These are phyloP conservation scores for Pseudomonodictys pantanalensis DNA, from an alignment of 495 filamentous ascomycete genomes.

Conservation along the genomic window DNA sequence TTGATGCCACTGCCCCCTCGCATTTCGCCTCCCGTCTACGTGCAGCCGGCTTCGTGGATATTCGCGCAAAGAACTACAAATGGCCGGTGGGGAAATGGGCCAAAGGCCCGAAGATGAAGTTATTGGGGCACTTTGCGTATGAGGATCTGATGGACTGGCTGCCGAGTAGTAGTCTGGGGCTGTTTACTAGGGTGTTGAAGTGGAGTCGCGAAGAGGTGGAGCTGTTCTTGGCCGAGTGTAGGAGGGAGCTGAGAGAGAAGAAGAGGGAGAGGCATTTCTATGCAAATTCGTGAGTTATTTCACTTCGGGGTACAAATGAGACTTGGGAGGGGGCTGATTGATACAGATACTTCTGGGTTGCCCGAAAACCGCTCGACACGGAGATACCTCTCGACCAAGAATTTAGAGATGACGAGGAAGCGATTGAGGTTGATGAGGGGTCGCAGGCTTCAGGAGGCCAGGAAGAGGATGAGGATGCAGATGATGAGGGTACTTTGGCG, in stretches of 20 bases:
- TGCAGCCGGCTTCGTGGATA: conserved; percentile 15
- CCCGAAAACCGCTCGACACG: neutral
- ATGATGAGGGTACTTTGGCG: neutral
- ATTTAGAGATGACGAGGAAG: neutral
- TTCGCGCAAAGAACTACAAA: conserved; percentile 22
- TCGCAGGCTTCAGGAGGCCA: neutral
- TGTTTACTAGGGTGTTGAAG: conserved; percentile 38
- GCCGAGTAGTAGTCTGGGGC: conserved; percentile 14
- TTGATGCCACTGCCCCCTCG: conserved; percentile 1
- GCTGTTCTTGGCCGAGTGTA: conserved; percentile 34
- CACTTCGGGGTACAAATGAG: neutral
- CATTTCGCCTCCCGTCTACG: conserved; percentile 5
- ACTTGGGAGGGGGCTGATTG: neutral
- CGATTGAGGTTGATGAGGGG: neutral
- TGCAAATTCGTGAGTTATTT: conserved; percentile 16
- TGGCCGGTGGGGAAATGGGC: conserved; percentile 32
- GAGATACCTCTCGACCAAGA: neutral
- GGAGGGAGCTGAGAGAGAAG: conserved; percentile 35
- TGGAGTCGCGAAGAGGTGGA: conserved; percentile 39
- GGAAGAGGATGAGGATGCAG: neutral
- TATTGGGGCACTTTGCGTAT: conserved; percentile 13
- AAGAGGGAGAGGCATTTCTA: conserved; percentile 29
- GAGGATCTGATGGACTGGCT: conserved; percentile 28
- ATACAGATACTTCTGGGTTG: neutral
- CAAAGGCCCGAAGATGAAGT: conserved; percentile 27